Base-by-base conservation (phyloP, 1,284 basidiomycete species). In the Malassezia furfur region DNA sequence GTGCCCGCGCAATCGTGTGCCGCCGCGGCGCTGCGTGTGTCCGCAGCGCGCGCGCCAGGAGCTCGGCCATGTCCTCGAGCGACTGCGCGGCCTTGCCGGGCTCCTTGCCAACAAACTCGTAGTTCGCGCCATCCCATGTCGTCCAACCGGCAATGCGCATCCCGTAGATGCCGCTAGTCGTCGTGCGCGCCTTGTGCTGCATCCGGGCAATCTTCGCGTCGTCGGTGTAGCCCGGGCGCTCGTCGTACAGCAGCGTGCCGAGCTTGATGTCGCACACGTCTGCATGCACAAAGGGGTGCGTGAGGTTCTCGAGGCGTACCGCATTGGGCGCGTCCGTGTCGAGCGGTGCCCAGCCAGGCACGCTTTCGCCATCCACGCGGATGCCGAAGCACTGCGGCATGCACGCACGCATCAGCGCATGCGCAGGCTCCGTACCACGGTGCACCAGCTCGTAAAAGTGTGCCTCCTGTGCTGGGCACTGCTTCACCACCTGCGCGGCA, bases 241-340 rank as follows among this genome's bases (percentile, higher is more conserved):
- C 50, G 31, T 57, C 43, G 51, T 57, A 57, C 40, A 57, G 31
- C 9, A 52, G n/a, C 2, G 45, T 43, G 35, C 55, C 55, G 19
- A 57, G 43, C 25, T 57, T 57, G 46, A 52, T 48, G 22, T 57
- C 55, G 30, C 55, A 50, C 30, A 57, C 46, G 22, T 52, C 31
- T 28, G 55, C 45, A n/a, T 25, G 46, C 12, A 28, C 19, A 31
- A 43, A 52, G 6, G 38, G 32, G 1, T 28, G 12, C 17, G 35
- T 31, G 8, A 57, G 41, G 21, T 57, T 49, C 34, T 57, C 50
- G 17, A 57, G 41, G 1, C 36, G n/a, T 14, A 48, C 35, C 19
- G 34, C 47, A 31, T 38, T 25, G 6, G 11, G 17, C 15, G 19
- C 36, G 2, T 37, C 47, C 28, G 28, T 15, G 19, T 25, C 34